Base-by-base conservation (phyloP, 2,329 filamentous ascomycete species). In the Claviceps fusiformis region DNA sequence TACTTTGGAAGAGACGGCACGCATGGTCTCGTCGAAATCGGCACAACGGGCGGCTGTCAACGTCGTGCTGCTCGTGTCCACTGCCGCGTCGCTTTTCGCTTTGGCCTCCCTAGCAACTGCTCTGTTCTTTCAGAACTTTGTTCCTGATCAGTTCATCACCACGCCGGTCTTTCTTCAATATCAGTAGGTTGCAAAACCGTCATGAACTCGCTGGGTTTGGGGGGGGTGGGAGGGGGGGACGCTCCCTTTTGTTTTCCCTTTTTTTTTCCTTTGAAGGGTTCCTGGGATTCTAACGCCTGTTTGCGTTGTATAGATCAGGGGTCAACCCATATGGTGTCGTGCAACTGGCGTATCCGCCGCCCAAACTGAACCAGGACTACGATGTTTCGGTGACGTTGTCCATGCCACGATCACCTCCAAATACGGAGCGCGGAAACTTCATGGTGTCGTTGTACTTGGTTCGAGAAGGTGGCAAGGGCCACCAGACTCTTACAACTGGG, bases 361-460 rank as follows among this genome's bases (percentile, higher is more conserved):
- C 93, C 59, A 81, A 86, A 60, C 75, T 81, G 19, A 76, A 81
- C 50, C 92, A 96, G 67, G 78, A 84, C 50, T 98, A 98, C 75
- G 90, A 97, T 68, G 79, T 98, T 46, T 77, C 80, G 5, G 76
- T 97, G 1, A 75, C 81, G 27, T 76, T 98, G 37, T 78, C 80
- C 3, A 75, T 98, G 59, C 93, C 93, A 19, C 83, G 85, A 45
- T 93, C 89, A 2, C 83, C 82, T 0, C 70, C 77, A 1, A 98
- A 98, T 64, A 71, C 87, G 27, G 79, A 79, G 2, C 79, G 80
- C 15, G 93, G 93, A 33, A 97, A 97, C 71, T 97, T 96, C 75
- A 98, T 98, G 93, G 74, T 97, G 19, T 85, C 87, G 50, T 73
- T 95, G 17, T 79, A 82, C 57, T 79, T 95, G 53, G 77, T 87